Evolutionary conservation across 805 yeast genomes (phyloP).

Genomic region (Grigorovia humatica): DNA sequence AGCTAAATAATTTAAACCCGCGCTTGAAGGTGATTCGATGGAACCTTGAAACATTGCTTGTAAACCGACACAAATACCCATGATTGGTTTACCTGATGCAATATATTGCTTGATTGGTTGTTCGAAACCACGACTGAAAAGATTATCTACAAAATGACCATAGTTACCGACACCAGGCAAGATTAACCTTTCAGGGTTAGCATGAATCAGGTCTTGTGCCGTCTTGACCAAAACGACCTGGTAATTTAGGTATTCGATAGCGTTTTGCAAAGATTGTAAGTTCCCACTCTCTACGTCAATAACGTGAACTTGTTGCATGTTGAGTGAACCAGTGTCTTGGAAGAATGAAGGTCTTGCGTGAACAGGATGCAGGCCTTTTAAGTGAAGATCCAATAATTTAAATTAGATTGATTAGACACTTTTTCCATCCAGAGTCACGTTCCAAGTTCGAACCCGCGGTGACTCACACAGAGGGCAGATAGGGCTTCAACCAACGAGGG

Average conservation of each 20-base stretch:
- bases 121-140: constrained; percentile 50
- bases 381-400: no score
- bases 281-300: constrained; percentile 95
- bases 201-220: constrained; percentile 41
- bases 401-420: no score
- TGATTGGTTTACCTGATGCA: constrained; percentile 67
- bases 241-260: constrained; percentile 70
- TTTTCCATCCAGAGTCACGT: background rate
- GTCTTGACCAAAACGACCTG: constrained; percentile 50
- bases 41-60: constrained; percentile 74
- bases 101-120: constrained; percentile 60
- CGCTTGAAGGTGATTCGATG: constrained; percentile 55
- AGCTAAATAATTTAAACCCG: constrained; percentile 53
- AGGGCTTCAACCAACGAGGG: background rate
- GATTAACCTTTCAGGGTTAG: constrained; percentile 46
- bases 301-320: constrained; percentile 36
- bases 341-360: no score
- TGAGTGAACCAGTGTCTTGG: background rate
- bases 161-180: constrained; percentile 97
- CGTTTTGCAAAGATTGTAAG: constrained; percentile 78
- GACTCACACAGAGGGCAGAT: background rate
- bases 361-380: no score
- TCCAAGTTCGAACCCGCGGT: background rate
- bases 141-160: constrained; percentile 80
- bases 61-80: constrained; percentile 97